Percentiles rank a stretch among this genome's conserved stretches.
These are phyloP conservation scores for Solanum chacoense DNA, from an alignment of 305 asterid species.

Conservation along the genomic window DNA sequence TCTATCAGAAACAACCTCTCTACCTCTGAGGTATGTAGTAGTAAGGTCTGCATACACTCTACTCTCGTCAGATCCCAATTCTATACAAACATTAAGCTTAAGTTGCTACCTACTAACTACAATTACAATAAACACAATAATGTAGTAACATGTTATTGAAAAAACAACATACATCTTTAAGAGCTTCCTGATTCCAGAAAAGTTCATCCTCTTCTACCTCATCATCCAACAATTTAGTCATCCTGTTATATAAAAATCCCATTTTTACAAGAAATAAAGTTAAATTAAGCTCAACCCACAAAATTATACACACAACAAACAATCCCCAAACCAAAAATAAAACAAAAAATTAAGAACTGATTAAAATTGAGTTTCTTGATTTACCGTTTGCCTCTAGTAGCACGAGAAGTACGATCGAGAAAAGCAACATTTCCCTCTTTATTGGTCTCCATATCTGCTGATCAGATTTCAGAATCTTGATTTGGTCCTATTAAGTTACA, in stretches of 20 bases:
- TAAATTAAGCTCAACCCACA: background rate
- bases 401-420: background rate
- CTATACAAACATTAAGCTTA: background rate
- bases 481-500: background rate
- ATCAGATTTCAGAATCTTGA: background rate
- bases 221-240: conserved; percentile 80
- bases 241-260: conserved; percentile 27
- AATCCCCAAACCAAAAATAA: background rate
- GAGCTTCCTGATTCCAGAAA: conserved; percentile 97
- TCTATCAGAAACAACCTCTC: background rate
- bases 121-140: background rate
- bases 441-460: background rate
- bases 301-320: background rate
- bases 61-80: background rate
- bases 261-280: background rate
- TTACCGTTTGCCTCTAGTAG: conserved; percentile 63
- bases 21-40: background rate
- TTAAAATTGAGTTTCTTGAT: background rate
- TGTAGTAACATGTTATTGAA: background rate
- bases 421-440: background rate
- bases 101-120: background rate
- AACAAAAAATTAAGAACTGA: background rate
- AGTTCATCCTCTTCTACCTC: conserved; percentile 80
- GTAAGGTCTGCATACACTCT: background rate
- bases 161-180: conserved; percentile 51